A percentile compares a stretch with the other conserved stretches of the same genome.
These are phyloP conservation scores for Solanum hybrid DNA, from an alignment of 305 asterid species.

Conservation along the genomic window DNA sequence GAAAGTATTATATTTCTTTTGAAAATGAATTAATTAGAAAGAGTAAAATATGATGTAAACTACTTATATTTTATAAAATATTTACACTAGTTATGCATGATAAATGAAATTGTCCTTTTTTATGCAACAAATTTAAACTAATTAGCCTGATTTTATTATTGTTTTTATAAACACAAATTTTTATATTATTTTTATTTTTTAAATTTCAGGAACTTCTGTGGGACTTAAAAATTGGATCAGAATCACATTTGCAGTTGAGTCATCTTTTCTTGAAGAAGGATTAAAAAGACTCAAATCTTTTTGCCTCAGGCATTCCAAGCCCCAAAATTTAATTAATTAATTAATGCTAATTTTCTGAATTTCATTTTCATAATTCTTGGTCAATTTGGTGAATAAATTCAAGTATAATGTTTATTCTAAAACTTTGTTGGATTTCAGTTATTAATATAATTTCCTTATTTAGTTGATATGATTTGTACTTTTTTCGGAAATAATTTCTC, in stretches of 20 bases:
- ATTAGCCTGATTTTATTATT: neutral
- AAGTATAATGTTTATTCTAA: too few species aligned
- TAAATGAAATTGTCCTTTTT: neutral
- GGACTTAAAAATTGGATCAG: conserved; percentile 62
- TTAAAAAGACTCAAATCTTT: conserved; percentile 47
- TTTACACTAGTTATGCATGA: neutral
- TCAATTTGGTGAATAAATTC: neutral
- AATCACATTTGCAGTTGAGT: conserved; percentile 41
- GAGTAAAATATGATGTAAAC: neutral
- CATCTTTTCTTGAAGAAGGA: conserved; percentile 36
- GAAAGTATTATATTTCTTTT: neutral
- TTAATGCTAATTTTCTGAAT: neutral
- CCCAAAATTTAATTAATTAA: neutral
- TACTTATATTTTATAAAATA: neutral
- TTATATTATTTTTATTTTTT: neutral
- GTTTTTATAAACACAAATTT: neutral
- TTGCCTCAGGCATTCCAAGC: conserved; percentile 34
- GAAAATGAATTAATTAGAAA: neutral
- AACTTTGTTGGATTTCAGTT: neutral
- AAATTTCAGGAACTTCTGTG: conserved; percentile 31
- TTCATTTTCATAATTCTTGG: neutral
- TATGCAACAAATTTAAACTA: neutral
- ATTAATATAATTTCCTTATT: neutral
- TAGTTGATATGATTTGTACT: neutral
- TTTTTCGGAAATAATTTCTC: too few species aligned